phyloP scores from a whole-genome alignment of 2,329 filamentous ascomycete species.

The Amylocarpus encephaloides region DNA sequence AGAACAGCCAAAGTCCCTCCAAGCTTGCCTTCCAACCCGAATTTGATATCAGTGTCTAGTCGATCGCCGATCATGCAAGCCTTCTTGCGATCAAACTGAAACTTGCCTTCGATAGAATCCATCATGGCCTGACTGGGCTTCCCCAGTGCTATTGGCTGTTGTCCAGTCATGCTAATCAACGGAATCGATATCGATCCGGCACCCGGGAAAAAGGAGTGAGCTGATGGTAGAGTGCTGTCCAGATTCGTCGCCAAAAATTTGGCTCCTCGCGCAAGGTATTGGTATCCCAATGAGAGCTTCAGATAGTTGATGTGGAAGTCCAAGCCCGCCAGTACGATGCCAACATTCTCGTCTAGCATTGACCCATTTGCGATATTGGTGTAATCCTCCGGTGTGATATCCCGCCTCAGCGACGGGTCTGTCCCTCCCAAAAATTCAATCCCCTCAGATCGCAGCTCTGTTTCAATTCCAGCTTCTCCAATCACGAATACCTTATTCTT shows the following conservation, averaged over 20 bases:
- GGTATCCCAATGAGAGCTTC: slow-evolving; percentile 77
- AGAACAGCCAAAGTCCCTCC: slow-evolving; percentile 88
- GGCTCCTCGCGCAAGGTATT: slow-evolving; percentile 78
- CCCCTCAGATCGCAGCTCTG: slow-evolving; percentile 74
- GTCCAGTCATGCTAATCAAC: slow-evolving; percentile 63
- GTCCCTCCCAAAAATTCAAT: slow-evolving; percentile 81
- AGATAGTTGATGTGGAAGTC: slow-evolving; percentile 96
- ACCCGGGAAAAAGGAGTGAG: slow-evolving; percentile 80
- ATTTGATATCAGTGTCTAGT: slow-evolving; percentile 91
- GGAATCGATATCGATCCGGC: slow-evolving; percentile 79
- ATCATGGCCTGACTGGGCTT: slow-evolving; percentile 99
- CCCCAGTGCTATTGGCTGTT: slow-evolving; percentile 71
- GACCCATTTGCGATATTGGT: slow-evolving; percentile 67
- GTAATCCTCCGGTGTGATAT: slow-evolving; percentile 78
- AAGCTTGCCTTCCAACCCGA: slow-evolving; percentile 83
- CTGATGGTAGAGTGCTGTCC: slow-evolving; percentile 81
- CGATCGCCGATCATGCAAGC: slow-evolving; percentile 97
- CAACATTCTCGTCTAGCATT: slow-evolving; percentile 78
- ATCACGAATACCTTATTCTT: slow-evolving; percentile 94
- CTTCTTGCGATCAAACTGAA: slow-evolving; percentile 73
- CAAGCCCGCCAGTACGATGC: slow-evolving; percentile 79
- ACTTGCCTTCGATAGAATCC: slow-evolving; percentile 96
- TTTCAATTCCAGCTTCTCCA: slow-evolving; percentile 85
- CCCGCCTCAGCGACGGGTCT: slow-evolving; percentile 68
- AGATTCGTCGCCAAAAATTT: slow-evolving; percentile 89